Conservation (phyloP, 179 eudicot genomes). For the Beta macrorhiza region DNA sequence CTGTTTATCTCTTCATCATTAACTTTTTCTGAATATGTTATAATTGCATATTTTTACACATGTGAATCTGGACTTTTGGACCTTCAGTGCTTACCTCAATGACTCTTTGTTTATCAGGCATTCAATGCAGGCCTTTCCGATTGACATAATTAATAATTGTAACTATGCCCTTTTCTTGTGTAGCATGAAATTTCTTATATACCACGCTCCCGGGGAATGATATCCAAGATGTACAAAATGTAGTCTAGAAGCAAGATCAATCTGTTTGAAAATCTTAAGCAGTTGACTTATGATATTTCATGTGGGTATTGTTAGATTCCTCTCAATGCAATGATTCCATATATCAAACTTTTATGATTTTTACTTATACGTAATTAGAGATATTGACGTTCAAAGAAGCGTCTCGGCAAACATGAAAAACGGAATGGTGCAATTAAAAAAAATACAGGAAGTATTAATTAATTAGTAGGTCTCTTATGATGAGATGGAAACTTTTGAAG, state of each 20-base stretch:
- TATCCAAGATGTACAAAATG: neutral
- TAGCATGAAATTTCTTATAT: neutral
- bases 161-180: neutral
- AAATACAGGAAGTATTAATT: neutral
- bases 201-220: neutral
- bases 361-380: no score
- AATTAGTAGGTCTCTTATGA: conserved; percentile 68
- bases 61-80: neutral
- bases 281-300: neutral
- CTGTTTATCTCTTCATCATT: neutral
- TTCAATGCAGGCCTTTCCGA: conserved; percentile 98
- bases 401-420: no score
- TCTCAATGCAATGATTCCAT: no score
- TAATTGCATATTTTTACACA: neutral
- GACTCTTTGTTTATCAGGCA: conserved; percentile 45
- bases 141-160: conserved; percentile 44
- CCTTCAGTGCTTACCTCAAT: neutral
- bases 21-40: neutral
- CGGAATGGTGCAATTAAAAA: conserved; percentile 10
- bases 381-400: no score
- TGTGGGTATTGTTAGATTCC: no score
- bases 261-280: neutral
- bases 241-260: neutral
- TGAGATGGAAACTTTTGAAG: conserved; percentile 73
- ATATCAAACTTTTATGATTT: no score